A percentile compares a stretch with the other conserved stretches of the same genome.
phyloP scores from a whole-genome alignment of 257 asterid species.

The Solanum megistacrolobum region DNA sequence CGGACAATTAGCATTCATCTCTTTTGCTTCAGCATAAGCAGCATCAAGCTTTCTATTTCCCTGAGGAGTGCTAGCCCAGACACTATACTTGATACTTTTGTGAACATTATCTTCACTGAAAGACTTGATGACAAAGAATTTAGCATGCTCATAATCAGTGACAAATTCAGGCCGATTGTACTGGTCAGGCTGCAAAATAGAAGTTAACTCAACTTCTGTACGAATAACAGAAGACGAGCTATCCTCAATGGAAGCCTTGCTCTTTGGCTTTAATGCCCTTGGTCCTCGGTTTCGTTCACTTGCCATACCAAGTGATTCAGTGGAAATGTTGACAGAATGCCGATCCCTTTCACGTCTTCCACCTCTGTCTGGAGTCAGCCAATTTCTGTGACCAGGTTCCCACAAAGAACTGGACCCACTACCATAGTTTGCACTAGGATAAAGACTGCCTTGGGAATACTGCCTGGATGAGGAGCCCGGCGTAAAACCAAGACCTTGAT shows the following conservation, averaged over 20 bases:
- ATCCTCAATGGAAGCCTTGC: constrained; percentile 53
- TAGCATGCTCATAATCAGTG: constrained; percentile 62
- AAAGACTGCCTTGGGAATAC: constrained; percentile 44
- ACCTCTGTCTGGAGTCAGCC: constrained; percentile 43
- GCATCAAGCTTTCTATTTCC: constrained; percentile 96
- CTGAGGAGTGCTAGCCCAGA: constrained; percentile 97
- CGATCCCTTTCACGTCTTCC: constrained; percentile 85
- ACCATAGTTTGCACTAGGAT: constrained; percentile 38
- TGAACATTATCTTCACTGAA: constrained; percentile 97
- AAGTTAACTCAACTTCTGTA: constrained; percentile 49
- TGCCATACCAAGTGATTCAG: constrained; percentile 50
- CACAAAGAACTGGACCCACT: constrained; percentile 46
- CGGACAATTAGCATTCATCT: constrained; percentile 56
- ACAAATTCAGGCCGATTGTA: constrained; percentile 59
- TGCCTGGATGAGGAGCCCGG: constrained; percentile 55
- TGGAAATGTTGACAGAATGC: constrained; percentile 34
- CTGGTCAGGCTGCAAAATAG: constrained; percentile 43
- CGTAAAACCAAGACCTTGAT: constrained; percentile 64
- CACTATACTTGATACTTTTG: constrained; percentile 81
- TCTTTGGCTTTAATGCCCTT: constrained; percentile 77
- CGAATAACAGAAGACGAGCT: constrained; percentile 39
- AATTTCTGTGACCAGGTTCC: constrained; percentile 35
- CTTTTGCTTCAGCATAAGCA: constrained; percentile 72
- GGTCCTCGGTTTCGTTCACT: constrained; percentile 93
- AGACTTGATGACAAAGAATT: constrained; percentile 89